Evolutionary conservation across 2,329 filamentous ascomycete species (phyloP), one percentile per base, ranked within the genome.

Genomic region (Trichoderma sp.): DNA sequence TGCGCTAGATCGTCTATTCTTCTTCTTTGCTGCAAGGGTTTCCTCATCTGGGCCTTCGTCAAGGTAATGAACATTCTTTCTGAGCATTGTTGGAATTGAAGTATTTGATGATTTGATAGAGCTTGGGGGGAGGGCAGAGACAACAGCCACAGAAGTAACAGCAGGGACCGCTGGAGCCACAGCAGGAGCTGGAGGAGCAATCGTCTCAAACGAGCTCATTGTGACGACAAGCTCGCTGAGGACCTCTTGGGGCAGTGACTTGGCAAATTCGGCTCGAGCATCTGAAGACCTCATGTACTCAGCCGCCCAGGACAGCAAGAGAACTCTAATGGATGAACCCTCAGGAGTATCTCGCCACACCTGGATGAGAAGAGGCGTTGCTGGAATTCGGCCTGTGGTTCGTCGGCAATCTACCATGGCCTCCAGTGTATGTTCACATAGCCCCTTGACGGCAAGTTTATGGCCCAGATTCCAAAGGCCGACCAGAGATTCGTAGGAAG

Each of bases 281-380:
- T 88, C 85, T 4, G 87, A 88, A 0, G 86, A 86, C 55, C 87
- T 82, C 81, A 90, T 88, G 75, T 90, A 90, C 78, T 91, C 88
- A 30, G 88, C 88, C 1, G 88, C 87, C 89, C 89, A 91, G 12
- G 83, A 85, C 3, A 90, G 80, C 15, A 91, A 83, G 47, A 91
- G 84, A 72, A 84, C 83, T 50, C 88, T 84, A 63, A 91, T 87
- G 1, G 87, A 84, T 3, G 88, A 90, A 9, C 88, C 88, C 74
- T 88, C 87, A 0, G 88, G 87, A 0, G 88, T 90, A 66, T 90
- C 87, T 63, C 86, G 84, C 88, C 88, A 91, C 7, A 89, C 88
- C 75, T 88, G 85, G 1, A 90, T 85, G 6, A 91, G 84, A 1
- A 90, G 82, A 2, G 86, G 85, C 0, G 88, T 87, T 4, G 87